Percentiles rank a stretch among this genome's conserved stretches.
These are phyloP conservation scores for Strobilomyces dryophilus DNA, from an alignment of 768 basidiomycete genomes.

Conservation along the genomic window DNA sequence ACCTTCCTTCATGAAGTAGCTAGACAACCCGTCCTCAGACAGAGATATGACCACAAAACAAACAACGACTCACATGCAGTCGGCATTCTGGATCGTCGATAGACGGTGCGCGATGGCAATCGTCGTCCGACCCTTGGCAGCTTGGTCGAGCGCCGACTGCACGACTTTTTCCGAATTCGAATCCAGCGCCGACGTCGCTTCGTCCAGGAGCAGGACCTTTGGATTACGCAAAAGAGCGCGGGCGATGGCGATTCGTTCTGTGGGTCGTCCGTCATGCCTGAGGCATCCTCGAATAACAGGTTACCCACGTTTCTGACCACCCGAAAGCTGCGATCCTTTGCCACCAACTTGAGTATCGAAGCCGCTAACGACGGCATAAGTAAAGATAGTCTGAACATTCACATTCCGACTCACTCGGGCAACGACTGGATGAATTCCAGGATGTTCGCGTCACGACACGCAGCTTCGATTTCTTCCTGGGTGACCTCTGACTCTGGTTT, in stretches of 20 bases:
- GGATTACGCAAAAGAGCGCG: constrained; percentile 37
- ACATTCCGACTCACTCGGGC: too few relatives aligned
- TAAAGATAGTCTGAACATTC: too few relatives aligned
- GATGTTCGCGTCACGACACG: too few relatives aligned
- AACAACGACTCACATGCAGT: constrained; percentile 58
- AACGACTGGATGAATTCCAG: too few relatives aligned
- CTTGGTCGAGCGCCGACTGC: constrained; percentile 88
- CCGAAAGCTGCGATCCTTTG: too few relatives aligned
- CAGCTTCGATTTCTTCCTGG: too few relatives aligned
- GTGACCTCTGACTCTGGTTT: too few relatives aligned
- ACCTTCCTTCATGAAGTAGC: too few relatives aligned
- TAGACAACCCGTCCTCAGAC: too few relatives aligned
- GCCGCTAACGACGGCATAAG: constrained; percentile 31
- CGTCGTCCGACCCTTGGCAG: constrained; percentile 88
- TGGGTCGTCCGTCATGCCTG: too few relatives aligned
- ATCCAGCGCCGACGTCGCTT: constrained; percentile 89
- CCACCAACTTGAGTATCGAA: too few relatives aligned
- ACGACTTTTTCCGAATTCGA: constrained; percentile 92
- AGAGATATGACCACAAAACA: too few relatives aligned
- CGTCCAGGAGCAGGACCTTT: constrained; percentile 87
- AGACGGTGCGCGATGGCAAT: constrained; percentile 96
- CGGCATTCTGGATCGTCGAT: constrained; percentile 49
- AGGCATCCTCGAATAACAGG: background rate
- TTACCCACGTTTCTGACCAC: constrained; percentile 54
- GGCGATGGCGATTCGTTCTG: constrained; percentile 78